These are phyloP conservation scores for Cutaneotrichosporon spelunceum DNA, from an alignment of 1,284 basidiomycete species.

Conservation along the genomic window DNA sequence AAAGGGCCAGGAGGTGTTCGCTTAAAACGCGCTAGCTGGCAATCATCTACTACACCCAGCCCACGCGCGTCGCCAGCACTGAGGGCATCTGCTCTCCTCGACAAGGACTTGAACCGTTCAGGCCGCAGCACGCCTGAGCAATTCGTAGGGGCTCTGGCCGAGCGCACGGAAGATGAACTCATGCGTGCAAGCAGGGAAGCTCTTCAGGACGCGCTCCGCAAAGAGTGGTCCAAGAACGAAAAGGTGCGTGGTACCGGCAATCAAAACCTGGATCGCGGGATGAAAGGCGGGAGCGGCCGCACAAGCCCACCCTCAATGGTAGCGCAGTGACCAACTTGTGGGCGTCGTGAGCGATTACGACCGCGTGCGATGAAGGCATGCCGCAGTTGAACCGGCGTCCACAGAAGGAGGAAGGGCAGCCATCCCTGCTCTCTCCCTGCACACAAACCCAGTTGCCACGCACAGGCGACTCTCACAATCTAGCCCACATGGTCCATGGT, in stretches of 20 bases:
- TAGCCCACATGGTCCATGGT: not conserved
- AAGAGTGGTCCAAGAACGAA: constrained; percentile 39
- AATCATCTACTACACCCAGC: not conserved
- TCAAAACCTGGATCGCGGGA: not conserved
- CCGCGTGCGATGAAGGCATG: not conserved
- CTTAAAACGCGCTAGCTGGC: constrained; percentile 15
- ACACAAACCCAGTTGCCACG: not conserved
- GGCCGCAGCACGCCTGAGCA: constrained; percentile 10
- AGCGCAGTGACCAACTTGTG: not conserved
- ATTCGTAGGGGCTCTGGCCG: constrained; percentile 25
- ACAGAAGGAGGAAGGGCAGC: not conserved
- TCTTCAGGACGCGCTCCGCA: constrained; percentile 33
- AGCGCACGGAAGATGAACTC: constrained; percentile 39
- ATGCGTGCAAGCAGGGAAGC: constrained; percentile 30
- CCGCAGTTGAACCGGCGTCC: not conserved
- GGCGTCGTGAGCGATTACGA: not conserved
- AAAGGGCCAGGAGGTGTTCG: constrained; percentile 16
- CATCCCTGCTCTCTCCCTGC: not conserved
- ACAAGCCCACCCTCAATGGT: not conserved
- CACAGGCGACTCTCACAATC: not conserved
- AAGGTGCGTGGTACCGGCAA: constrained; percentile 27
- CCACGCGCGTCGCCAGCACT: constrained; percentile 8
- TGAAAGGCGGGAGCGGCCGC: not conserved
- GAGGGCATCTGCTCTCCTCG: not conserved
- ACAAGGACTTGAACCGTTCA: not conserved